Conservation (phyloP, 202 grass and related monocot species). For the Cymbopogon flexuosus region DNA sequence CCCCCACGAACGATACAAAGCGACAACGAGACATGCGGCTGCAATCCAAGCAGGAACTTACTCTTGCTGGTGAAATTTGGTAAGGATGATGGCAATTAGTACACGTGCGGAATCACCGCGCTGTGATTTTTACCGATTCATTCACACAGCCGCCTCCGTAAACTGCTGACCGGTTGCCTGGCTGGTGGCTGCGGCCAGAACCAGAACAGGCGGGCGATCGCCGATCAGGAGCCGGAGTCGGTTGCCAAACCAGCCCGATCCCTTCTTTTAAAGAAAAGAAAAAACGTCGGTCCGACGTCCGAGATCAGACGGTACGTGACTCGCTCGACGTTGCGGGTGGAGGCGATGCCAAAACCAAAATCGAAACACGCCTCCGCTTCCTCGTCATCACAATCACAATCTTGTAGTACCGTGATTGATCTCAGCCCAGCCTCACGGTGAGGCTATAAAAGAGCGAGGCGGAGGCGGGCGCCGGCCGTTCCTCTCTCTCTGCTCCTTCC, state of each 20-base stretch:
- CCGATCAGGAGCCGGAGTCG: too few species aligned
- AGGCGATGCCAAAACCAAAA: background rate
- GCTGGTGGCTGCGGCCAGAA: background rate
- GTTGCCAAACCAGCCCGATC: background rate
- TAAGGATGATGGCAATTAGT: background rate
- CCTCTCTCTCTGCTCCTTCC: too few species aligned
- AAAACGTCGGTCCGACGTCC: too few species aligned
- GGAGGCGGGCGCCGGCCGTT: background rate
- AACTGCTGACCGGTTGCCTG: too few species aligned
- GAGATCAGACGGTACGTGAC: too few species aligned
- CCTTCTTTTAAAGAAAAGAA: too few species aligned
- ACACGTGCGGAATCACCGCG: background rate
- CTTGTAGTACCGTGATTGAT: too few species aligned
- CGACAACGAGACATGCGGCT: too few species aligned
- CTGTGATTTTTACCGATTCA: background rate
- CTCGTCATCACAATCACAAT: background rate
- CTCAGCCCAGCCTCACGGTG: too few species aligned
- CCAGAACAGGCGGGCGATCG: background rate
- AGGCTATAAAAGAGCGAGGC: constrained; percentile 1
- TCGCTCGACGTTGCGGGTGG: background rate
- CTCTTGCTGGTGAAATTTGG: background rate
- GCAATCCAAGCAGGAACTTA: background rate
- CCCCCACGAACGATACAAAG: background rate
- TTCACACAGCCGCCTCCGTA: too few species aligned
- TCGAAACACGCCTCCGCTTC: constrained; percentile 5